These are phyloP conservation scores for Immersiella caudata DNA, from an alignment of 495 filamentous ascomycete genomes.

Conservation along the genomic window DNA sequence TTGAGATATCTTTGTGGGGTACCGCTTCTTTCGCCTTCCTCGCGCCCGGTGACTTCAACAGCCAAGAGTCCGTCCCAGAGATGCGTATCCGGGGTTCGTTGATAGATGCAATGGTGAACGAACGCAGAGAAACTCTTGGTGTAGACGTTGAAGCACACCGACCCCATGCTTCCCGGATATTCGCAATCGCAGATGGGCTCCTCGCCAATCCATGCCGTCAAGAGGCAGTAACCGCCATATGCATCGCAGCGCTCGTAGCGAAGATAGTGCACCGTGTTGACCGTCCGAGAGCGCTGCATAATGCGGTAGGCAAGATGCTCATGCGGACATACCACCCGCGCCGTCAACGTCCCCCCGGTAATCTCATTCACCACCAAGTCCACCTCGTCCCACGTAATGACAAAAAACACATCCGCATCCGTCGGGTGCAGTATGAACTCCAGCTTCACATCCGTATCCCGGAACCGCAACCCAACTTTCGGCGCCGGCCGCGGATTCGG, in stretches of 20 bases:
- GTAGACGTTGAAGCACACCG: conserved; percentile 23
- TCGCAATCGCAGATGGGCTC: background rate
- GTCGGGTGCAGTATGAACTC: conserved; percentile 23
- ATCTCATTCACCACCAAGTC: conserved; percentile 13
- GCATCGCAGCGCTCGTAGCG: conserved; percentile 21
- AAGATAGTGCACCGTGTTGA: conserved; percentile 10
- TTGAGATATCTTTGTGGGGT: background rate
- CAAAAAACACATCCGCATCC: conserved; percentile 12
- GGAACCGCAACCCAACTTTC: conserved; percentile 17
- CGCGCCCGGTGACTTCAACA: background rate
- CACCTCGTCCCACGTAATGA: conserved; percentile 7
- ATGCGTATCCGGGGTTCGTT: conserved; percentile 5
- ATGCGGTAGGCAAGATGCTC: background rate
- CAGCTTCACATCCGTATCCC: conserved; percentile 19
- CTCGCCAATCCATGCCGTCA: conserved; percentile 12
- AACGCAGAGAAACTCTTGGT: conserved; percentile 16
- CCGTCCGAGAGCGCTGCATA: background rate
- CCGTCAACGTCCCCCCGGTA: background rate
- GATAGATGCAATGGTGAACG: conserved; percentile 17
- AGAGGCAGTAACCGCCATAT: conserved; percentile 18
- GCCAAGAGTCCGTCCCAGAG: conserved; percentile 22
- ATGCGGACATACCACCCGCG: conserved; percentile 1
- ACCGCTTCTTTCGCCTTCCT: background rate
- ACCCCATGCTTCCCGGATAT: background rate
- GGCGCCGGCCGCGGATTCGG: conserved; percentile 5